Base-by-base conservation (phyloP, 768 basidiomycete genomes). In the Hygrocybe coccinea region DNA sequence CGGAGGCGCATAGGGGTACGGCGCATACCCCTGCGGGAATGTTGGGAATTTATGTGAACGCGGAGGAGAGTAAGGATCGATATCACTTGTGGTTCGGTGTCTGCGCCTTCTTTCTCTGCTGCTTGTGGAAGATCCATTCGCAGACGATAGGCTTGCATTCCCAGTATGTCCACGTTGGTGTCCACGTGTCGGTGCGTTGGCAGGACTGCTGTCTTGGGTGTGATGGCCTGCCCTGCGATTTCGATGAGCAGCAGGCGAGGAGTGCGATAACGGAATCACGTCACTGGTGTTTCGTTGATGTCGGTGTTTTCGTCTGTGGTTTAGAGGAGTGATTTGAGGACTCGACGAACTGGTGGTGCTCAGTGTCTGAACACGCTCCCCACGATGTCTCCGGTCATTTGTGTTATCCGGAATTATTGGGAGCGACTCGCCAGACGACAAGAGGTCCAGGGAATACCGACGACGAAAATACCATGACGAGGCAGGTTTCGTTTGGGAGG, bases 381-480 rank as follows among this genome's bases (percentile, higher is more conserved):
- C 12, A 11, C 15, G 38, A 39, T 19, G 2, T 15, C n/a, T 12
- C n/a, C 22, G 5, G 17, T 12, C 36, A 37, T 21, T 15, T n/a
- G 19, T 2, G 17, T 9, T 2, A 5, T 6, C 8, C 22, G 50
- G 36, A 35, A 15, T 51, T 21, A 34, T 35, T 8, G 34, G 35
- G n/a, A 14, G 19, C 17, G 50, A 51, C 12, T 36, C 50, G 15
- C 36, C 50, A 33, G 47, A 34, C 6, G 50, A 51, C 29, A 51
- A 35, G 19, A 51, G 36, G 34, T 51, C 50, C 11, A 51, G 36
- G 9, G 50, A 38, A 35, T 37, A 21, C 2, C 50, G 50, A 15
- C 29, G 50, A 51, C n/a, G 50, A 21, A 17, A 35, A 35, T 51
- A 51, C 50, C 50, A 51, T 8, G 50, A 51, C 8, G 50, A 51